Conservation (phyloP, 2,329 filamentous ascomycete species). For the Basipetospora chlamydospora region DNA sequence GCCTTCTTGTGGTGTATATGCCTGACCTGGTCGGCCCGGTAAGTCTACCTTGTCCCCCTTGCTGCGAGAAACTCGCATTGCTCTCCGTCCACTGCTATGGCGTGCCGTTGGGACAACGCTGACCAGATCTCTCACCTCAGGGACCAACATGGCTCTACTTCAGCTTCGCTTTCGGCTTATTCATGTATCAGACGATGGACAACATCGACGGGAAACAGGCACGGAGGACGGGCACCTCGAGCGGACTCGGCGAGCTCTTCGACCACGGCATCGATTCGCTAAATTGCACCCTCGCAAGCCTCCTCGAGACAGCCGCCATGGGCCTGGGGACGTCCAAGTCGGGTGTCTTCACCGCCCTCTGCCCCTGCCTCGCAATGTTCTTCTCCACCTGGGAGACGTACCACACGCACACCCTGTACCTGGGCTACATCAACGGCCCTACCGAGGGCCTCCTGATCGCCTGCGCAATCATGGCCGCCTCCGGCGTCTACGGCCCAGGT, state of each 20-base stretch:
- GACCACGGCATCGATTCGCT: constrained; percentile 97
- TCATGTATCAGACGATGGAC: constrained; percentile 99
- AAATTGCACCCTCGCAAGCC: constrained; percentile 86
- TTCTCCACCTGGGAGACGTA: constrained; percentile 99
- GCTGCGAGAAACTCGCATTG: neutral
- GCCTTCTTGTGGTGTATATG: constrained; percentile 59
- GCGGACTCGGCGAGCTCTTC: constrained; percentile 88
- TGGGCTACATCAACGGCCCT: constrained; percentile 92
- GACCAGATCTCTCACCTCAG: constrained; percentile 32
- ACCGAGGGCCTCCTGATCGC: constrained; percentile 91
- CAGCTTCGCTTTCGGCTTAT: constrained; percentile 87
- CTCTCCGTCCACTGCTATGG: no score
- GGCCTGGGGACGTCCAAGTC: constrained; percentile 71
- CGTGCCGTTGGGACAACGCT: constrained; percentile 7
- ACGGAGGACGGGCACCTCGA: constrained; percentile 84
- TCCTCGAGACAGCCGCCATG: constrained; percentile 88
- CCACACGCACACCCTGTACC: constrained; percentile 91
- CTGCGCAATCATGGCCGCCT: constrained; percentile 70
- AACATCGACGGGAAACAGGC: constrained; percentile 98
- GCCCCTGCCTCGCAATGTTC: constrained; percentile 94
- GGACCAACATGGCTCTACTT: constrained; percentile 87
- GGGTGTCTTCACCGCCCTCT: constrained; percentile 80
- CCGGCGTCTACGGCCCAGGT: constrained; percentile 73
- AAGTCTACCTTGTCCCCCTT: constrained; percentile 29
- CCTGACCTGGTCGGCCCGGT: constrained; percentile 85